These are phyloP conservation scores for Chlorella variabilis DNA, from an alignment of 163 green algal species.

Conservation along the genomic window DNA sequence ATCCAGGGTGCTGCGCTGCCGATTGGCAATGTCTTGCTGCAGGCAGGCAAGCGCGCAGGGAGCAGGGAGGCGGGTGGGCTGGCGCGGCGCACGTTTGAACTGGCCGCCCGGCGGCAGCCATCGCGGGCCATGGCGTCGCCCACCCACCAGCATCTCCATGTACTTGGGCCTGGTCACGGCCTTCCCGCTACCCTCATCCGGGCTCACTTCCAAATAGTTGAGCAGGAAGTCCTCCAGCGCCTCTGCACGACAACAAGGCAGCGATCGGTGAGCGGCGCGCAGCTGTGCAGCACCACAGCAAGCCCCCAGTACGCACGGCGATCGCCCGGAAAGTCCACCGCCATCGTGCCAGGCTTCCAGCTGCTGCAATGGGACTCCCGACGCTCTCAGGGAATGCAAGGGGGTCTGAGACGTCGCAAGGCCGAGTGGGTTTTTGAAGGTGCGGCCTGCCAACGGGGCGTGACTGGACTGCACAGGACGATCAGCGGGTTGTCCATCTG, in stretches of 20 bases:
- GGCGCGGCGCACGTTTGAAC: neutral
- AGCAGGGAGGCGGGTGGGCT: neutral
- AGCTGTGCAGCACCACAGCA: neutral
- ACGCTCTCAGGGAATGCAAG: no score
- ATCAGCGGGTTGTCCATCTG: no score
- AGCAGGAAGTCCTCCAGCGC: conserved; percentile 64
- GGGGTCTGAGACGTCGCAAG: no score
- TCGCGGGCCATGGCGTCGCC: neutral
- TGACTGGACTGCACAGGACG: no score
- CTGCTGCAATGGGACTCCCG: no score
- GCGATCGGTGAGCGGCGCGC: neutral
- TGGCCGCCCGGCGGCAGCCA: no score
- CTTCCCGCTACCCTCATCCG: conserved; percentile 35
- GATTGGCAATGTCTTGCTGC: conserved; percentile 93
- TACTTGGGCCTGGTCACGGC: conserved; percentile 66
- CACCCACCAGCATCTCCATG: conserved; percentile 68
- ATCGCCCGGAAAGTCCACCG: conserved; percentile 31
- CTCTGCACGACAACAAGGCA: conserved; percentile 34
- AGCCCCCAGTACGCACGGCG: conserved; percentile 5
- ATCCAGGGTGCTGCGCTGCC: conserved; percentile 68
- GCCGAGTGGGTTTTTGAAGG: no score
- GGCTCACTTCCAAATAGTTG: conserved; percentile 65
- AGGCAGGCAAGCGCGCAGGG: neutral
- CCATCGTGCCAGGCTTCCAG: neutral
- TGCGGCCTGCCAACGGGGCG: no score